Percentiles rank a stretch among this genome's conserved stretches.
phyloP scores from a whole-genome alignment of 768 basidiomycete genomes.

The Mycena venus region DNA sequence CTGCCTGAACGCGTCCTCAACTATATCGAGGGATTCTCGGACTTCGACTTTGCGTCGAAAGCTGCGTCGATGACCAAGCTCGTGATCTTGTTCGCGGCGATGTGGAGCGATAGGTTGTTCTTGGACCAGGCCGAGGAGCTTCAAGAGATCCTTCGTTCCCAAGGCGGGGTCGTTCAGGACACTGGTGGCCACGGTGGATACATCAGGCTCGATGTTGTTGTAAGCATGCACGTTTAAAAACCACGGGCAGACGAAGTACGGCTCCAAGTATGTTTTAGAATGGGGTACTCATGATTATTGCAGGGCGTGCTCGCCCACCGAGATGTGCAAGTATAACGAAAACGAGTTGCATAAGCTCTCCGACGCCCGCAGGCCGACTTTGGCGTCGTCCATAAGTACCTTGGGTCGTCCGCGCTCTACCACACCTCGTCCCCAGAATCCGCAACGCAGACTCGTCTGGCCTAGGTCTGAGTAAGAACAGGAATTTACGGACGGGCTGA shows the following conservation, averaged over 20 bases:
- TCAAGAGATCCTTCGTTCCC: no score
- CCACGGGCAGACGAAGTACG: slow-evolving; percentile 41
- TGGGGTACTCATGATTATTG: neutral
- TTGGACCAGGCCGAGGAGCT: no score
- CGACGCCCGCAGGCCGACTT: neutral
- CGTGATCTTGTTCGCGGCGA: no score
- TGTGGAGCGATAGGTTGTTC: no score
- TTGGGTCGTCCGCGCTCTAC: neutral
- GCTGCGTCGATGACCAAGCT: no score
- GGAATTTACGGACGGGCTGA: neutral
- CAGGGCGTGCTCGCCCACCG: neutral
- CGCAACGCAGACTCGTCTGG: neutral
- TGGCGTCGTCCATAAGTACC: neutral
- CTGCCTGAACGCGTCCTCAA: no score
- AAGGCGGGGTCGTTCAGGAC: no score
- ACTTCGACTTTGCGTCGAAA: no score
- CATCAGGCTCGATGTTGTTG: no score
- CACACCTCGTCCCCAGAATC: neutral
- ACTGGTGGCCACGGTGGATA: no score
- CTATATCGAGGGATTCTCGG: no score
- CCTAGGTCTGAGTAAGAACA: neutral
- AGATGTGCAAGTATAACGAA: neutral
- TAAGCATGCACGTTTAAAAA: no score
- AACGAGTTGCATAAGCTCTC: neutral
- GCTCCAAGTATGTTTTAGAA: slow-evolving; percentile 23